Evolutionary conservation across 2,329 filamentous ascomycete genomes (phyloP).

Genomic region (Ceratocystiopsis minuta): DNA sequence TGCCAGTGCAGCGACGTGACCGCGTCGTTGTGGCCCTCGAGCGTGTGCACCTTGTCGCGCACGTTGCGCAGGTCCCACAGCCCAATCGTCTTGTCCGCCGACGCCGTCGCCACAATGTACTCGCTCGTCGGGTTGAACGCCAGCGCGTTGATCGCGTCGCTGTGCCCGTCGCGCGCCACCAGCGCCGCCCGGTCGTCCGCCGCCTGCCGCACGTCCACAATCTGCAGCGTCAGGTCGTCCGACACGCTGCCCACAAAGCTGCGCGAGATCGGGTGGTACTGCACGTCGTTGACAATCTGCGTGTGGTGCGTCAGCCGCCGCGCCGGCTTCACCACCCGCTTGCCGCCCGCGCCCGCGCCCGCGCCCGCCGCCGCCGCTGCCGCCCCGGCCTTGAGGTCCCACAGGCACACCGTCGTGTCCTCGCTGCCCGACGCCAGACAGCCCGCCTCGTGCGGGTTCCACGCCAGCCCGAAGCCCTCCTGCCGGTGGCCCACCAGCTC

Average conservation of each 20-base stretch:
- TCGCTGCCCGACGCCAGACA: conserved; percentile 80
- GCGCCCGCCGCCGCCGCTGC: conserved; percentile 32
- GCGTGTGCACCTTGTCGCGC: conserved; percentile 72
- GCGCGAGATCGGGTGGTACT: conserved; percentile 76
- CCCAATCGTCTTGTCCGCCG: conserved; percentile 84
- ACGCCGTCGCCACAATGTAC: conserved; percentile 77
- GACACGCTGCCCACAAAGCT: conserved; percentile 84
- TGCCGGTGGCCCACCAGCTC: conserved; percentile 68
- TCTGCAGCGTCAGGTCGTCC: conserved; percentile 83
- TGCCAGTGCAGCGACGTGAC: conserved; percentile 93
- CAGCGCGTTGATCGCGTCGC: conserved; percentile 87
- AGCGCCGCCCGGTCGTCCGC: conserved; percentile 50
- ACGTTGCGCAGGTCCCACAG: conserved; percentile 91
- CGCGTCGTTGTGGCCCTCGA: conserved; percentile 74
- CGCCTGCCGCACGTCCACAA: conserved; percentile 64
- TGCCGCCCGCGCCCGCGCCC: conserved; percentile 24
- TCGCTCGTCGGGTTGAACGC: conserved; percentile 90
- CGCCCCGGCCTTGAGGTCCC: conserved; percentile 63
- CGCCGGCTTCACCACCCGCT: conserved; percentile 44
- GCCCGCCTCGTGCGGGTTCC: conserved; percentile 73
- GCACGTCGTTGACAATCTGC: conserved; percentile 89
- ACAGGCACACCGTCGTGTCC: conserved; percentile 78
- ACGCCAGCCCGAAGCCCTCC: conserved; percentile 84
- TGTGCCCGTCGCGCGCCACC: conserved; percentile 56
- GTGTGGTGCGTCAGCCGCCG: conserved; percentile 74